phyloP scores from a whole-genome alignment of 148 eudicot genomes.

The Nepenthes mirabilis region DNA sequence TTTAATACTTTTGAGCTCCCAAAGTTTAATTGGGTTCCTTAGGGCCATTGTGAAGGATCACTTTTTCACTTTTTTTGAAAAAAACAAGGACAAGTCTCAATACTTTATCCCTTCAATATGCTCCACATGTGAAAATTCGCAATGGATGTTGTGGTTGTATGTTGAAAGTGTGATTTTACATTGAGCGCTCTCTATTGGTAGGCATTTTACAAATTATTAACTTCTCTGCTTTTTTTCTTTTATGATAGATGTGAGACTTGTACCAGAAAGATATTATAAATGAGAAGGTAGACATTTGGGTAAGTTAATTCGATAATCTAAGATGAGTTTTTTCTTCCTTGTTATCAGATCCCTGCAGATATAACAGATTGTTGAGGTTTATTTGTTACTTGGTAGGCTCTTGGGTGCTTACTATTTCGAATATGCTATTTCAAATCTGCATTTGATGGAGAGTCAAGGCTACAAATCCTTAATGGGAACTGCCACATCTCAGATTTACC shows the following conservation, averaged over 20 bases:
- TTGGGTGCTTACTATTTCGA: slow-evolving; percentile 91
- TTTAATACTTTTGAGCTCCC: slow-evolving; percentile 1
- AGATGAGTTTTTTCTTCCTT: neutral
- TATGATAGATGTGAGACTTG: slow-evolving; percentile 92
- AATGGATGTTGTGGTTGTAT: too few relatives aligned
- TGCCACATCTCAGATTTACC: slow-evolving; percentile 92
- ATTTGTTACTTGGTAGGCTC: slow-evolving; percentile 39
- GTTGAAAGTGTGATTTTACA: too few relatives aligned
- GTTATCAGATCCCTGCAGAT: neutral
- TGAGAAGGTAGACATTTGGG: slow-evolving; percentile 99
- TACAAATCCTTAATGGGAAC: slow-evolving; percentile 89
- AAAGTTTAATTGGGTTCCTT: neutral
- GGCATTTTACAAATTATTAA: neutral
- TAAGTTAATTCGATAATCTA: slow-evolving; percentile 27
- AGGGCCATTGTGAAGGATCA: too few relatives aligned
- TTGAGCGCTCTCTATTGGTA: neutral
- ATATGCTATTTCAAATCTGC: slow-evolving; percentile 95
- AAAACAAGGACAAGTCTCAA: too few relatives aligned
- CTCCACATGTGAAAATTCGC: too few relatives aligned
- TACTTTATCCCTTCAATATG: too few relatives aligned
- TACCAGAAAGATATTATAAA: slow-evolving; percentile 70
- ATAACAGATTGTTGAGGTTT: neutral
- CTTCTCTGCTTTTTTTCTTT: slow-evolving; percentile 18
- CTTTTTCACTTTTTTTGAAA: too few relatives aligned
- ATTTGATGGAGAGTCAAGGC: slow-evolving; percentile 98